Evolutionary conservation across 2,329 filamentous ascomycete genomes (phyloP).

Genomic region (Nectriaceae sp.): DNA sequence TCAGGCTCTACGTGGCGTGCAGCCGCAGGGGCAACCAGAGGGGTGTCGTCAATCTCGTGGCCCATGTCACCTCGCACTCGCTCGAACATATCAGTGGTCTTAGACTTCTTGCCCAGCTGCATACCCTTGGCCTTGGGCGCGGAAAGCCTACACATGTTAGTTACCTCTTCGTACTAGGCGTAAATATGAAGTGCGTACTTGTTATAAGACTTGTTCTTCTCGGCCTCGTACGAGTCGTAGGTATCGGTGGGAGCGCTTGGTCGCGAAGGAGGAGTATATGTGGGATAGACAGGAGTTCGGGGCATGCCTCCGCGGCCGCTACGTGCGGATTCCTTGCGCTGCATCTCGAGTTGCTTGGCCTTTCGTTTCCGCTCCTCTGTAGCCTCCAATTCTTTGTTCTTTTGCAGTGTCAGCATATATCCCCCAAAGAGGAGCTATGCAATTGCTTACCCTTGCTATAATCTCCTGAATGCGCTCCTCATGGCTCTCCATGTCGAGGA

Average conservation of each 20-base stretch:
- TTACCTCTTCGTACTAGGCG: neutral
- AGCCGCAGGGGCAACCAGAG: slow-evolving; percentile 64
- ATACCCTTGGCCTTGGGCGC: slow-evolving; percentile 93
- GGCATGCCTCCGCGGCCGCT: slow-evolving; percentile 67
- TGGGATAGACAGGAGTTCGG: slow-evolving; percentile 80
- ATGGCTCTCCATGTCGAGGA: slow-evolving; percentile 98
- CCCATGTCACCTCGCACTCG: slow-evolving; percentile 90
- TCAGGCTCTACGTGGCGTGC: slow-evolving; percentile 52
- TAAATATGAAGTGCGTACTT: slow-evolving; percentile 56
- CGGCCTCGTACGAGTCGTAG: slow-evolving; percentile 93
- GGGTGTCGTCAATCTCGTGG: slow-evolving; percentile 77
- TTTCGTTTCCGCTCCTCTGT: slow-evolving; percentile 98
- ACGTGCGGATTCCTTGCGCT: slow-evolving; percentile 92
- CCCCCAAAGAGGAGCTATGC: neutral
- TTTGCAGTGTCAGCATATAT: slow-evolving; percentile 28
- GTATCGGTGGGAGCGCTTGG: slow-evolving; percentile 71
- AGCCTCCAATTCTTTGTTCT: slow-evolving; percentile 99
- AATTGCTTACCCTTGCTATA: slow-evolving; percentile 72
- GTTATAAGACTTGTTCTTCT: slow-evolving; percentile 89
- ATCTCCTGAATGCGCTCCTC: slow-evolving; percentile 99
- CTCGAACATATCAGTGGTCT: slow-evolving; percentile 96
- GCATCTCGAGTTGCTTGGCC: slow-evolving; percentile 97
- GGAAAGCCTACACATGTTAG: slow-evolving; percentile 46
- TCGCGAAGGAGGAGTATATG: slow-evolving; percentile 80
- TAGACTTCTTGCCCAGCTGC: slow-evolving; percentile 98